Evolutionary conservation across 1,139 yeast species (phyloP).

Genomic region (Candida gigantensis): DNA sequence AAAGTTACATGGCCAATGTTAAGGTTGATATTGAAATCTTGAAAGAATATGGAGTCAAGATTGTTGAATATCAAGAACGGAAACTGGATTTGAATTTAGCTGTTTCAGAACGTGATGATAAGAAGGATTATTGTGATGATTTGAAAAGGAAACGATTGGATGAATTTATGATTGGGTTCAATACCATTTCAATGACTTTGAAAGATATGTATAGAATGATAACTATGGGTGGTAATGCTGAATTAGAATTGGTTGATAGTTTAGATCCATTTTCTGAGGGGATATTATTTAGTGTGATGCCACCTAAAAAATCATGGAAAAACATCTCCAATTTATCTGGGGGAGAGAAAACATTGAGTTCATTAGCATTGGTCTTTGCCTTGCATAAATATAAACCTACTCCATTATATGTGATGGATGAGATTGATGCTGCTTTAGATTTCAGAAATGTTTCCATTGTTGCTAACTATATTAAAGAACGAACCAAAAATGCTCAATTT

Average conservation of each 20-base stretch:
- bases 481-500: slow-evolving; percentile 95
- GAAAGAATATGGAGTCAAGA: slow-evolving; percentile 72
- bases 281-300: slow-evolving; percentile 95
- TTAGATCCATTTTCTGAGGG: slow-evolving; percentile 99
- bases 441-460: slow-evolving; percentile 96
- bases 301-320: slow-evolving; percentile 97
- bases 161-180: slow-evolving; percentile 93
- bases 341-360: slow-evolving; percentile 95
- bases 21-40: slow-evolving; percentile 74
- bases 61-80: slow-evolving; percentile 62
- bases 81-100: slow-evolving; percentile 68
- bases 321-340: slow-evolving; percentile 94
- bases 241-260: slow-evolving; percentile 90
- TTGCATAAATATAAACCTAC: slow-evolving; percentile 96
- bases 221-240: slow-evolving; percentile 99
- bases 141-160: slow-evolving; percentile 73
- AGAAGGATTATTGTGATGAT: slow-evolving; percentile 65
- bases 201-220: slow-evolving; percentile 99
- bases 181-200: slow-evolving; percentile 79
- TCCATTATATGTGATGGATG: slow-evolving; percentile 98
- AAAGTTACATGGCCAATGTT: slow-evolving; percentile 56
- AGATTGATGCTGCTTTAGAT: slow-evolving; percentile 98
- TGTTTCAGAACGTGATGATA: slow-evolving; percentile 63
- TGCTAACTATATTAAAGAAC: slow-evolving; percentile 92
- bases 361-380: slow-evolving; percentile 94